Evolutionary conservation across 495 filamentous ascomycete species (phyloP).

Genomic region (Cenococcum geophilum): DNA sequence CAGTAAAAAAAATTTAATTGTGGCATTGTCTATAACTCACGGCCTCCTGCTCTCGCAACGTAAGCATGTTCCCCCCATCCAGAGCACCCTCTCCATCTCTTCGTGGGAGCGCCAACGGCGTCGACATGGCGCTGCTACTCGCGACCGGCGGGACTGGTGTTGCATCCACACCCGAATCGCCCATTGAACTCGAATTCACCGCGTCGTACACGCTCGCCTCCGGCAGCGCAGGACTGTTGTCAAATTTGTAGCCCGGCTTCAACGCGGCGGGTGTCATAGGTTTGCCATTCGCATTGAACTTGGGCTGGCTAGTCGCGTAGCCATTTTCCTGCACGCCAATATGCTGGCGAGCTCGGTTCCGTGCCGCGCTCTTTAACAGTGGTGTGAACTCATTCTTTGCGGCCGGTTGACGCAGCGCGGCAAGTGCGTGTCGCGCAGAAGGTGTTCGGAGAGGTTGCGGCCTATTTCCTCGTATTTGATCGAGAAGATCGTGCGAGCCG

Average conservation of each 20-base stretch:
- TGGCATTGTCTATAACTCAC: conserved; percentile 48
- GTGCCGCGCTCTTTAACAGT: conserved; percentile 80
- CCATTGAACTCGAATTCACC: conserved; percentile 35
- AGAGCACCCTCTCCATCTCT: conserved; percentile 59
- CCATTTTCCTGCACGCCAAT: conserved; percentile 41
- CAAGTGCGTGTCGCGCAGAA: conserved; percentile 58
- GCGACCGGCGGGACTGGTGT: conserved; percentile 65
- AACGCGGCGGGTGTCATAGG: conserved; percentile 65
- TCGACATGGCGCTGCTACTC: conserved; percentile 72
- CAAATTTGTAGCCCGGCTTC: conserved; percentile 52
- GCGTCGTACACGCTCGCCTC: conserved; percentile 61
- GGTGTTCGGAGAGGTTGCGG: conserved; percentile 54
- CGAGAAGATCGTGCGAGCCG: conserved; percentile 23
- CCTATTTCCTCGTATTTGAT: conserved; percentile 18
- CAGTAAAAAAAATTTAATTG: background rate
- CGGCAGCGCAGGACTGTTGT: conserved; percentile 42
- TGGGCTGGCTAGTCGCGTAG: conserved; percentile 41
- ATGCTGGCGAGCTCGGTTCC: conserved; percentile 53
- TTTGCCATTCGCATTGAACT: conserved; percentile 41
- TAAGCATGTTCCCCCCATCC: conserved; percentile 77
- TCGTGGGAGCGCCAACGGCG: conserved; percentile 64
- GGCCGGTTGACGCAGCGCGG: conserved; percentile 57
- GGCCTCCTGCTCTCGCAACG: conserved; percentile 88
- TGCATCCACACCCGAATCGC: conserved; percentile 22
- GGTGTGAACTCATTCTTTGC: conserved; percentile 84